A percentile compares a stretch with the other conserved stretches of the same genome.
phyloP scores from a whole-genome alignment of 2,329 filamentous ascomycete species.

The Colletotrichum plurivorum region DNA sequence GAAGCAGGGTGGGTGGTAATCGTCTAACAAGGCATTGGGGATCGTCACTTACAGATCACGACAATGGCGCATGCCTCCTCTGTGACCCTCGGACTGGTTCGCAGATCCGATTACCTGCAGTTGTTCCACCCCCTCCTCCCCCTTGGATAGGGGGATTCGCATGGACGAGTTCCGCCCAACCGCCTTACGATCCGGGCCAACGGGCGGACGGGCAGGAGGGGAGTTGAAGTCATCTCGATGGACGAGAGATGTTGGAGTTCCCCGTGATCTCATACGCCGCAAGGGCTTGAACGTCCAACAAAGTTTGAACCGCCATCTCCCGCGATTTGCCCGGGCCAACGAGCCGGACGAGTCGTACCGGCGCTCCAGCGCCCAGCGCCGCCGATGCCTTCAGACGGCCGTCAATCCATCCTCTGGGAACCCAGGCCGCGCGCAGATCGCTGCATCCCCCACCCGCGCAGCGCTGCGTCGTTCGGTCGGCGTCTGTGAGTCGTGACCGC shows the following conservation, averaged over 20 bases:
- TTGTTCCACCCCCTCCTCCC: too few relatives aligned
- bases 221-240: slow-evolving; percentile 19
- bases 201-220: slow-evolving; percentile 7
- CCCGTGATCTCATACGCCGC: slow-evolving; percentile 30
- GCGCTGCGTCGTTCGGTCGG: background rate
- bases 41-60: slow-evolving; percentile 6
- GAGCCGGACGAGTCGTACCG: slow-evolving; percentile 14
- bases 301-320: slow-evolving; percentile 9
- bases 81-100: slow-evolving; percentile 13
- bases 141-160: too few relatives aligned
- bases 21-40: background rate
- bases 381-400: slow-evolving; percentile 25
- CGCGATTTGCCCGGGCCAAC: slow-evolving; percentile 11
- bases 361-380: slow-evolving; percentile 7
- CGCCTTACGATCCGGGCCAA: too few relatives aligned
- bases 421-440: slow-evolving; percentile 23
- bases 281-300: background rate
- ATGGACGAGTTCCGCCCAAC: too few relatives aligned
- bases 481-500: slow-evolving; percentile 5
- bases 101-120: slow-evolving; percentile 22
- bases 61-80: slow-evolving; percentile 20
- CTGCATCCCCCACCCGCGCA: slow-evolving; percentile 1
- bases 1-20: background rate
- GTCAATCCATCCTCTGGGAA: slow-evolving; percentile 14
- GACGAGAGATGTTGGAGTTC: slow-evolving; percentile 10